Percentiles rank a stretch among this genome's conserved stretches.
phyloP scores from a whole-genome alignment of 768 basidiomycete species.

The Agaricus blazei region DNA sequence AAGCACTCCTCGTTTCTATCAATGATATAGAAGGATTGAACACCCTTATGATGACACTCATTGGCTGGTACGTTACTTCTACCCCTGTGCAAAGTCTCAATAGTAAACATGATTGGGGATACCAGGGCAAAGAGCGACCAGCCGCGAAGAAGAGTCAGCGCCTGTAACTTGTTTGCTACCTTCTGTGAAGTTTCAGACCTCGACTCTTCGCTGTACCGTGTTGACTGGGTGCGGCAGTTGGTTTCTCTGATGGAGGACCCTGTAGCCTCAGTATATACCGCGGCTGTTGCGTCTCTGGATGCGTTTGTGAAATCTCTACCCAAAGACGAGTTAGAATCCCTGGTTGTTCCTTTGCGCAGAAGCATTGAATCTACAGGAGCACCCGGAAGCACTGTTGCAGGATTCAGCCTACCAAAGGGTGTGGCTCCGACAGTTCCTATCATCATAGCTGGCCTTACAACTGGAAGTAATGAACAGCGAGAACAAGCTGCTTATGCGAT shows the following conservation, averaged over 20 bases:
- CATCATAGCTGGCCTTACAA: conserved; percentile 88
- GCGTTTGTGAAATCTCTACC: conserved; percentile 84
- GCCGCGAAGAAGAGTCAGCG: conserved; percentile 68
- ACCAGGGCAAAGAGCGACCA: conserved; percentile 75
- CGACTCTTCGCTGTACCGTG: conserved; percentile 79
- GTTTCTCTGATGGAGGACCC: conserved; percentile 79
- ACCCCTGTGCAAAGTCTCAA: background rate
- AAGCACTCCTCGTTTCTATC: conserved; percentile 73
- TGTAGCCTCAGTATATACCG: conserved; percentile 68
- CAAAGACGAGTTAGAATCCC: conserved; percentile 88
- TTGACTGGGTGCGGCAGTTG: conserved; percentile 94
- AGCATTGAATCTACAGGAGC: conserved; percentile 83
- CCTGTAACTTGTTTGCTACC: conserved; percentile 68
- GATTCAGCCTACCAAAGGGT: conserved; percentile 84
- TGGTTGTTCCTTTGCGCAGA: conserved; percentile 85
- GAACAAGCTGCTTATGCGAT: conserved; percentile 96
- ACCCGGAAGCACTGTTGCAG: conserved; percentile 73
- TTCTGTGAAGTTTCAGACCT: conserved; percentile 84
- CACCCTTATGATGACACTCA: conserved; percentile 79
- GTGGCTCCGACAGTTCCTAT: conserved; percentile 79
- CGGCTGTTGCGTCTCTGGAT: conserved; percentile 81
- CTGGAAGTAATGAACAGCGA: conserved; percentile 90
- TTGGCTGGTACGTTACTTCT: conserved; percentile 67
- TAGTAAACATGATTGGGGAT: background rate
- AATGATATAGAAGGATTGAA: conserved; percentile 86